phyloP scores from a whole-genome alignment of 192 early-diverging fungal species.

The Chytriomyces confervae region DNA sequence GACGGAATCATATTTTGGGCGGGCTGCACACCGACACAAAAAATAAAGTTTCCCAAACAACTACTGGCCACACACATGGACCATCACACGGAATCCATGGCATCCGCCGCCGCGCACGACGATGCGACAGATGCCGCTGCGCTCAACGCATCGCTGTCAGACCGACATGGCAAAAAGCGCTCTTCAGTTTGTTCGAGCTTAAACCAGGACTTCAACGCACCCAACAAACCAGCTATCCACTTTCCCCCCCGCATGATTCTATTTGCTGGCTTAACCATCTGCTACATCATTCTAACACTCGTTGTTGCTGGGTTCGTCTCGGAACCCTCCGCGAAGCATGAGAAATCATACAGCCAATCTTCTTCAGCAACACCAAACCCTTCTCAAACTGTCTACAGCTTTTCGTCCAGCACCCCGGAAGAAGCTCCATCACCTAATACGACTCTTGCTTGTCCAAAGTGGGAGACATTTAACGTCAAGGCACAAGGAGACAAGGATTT shows the following conservation, averaged over 20 bases:
- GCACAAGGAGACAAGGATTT: slow-evolving; percentile 6
- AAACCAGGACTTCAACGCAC: no score
- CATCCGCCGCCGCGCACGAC: no score
- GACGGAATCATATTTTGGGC: no score
- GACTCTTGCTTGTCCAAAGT: background rate
- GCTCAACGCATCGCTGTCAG: no score
- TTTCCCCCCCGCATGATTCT: background rate
- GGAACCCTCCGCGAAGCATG: background rate
- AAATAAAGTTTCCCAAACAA: no score
- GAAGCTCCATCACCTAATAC: background rate
- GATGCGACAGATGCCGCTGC: no score
- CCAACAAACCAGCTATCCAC: no score
- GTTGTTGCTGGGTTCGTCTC: background rate
- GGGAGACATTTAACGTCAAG: slow-evolving; percentile 2
- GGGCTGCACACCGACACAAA: no score
- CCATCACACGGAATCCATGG: no score
- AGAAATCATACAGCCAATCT: background rate
- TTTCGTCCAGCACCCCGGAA: background rate
- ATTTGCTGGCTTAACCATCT: background rate
- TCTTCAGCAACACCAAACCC: background rate
- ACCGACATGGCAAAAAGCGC: no score
- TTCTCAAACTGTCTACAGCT: background rate
- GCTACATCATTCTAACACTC: background rate
- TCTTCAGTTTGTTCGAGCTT: no score
- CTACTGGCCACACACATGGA: no score